Conservation (phyloP, 2,329 filamentous ascomycete species). For the Gnomoniopsis smithogilvyi region DNA sequence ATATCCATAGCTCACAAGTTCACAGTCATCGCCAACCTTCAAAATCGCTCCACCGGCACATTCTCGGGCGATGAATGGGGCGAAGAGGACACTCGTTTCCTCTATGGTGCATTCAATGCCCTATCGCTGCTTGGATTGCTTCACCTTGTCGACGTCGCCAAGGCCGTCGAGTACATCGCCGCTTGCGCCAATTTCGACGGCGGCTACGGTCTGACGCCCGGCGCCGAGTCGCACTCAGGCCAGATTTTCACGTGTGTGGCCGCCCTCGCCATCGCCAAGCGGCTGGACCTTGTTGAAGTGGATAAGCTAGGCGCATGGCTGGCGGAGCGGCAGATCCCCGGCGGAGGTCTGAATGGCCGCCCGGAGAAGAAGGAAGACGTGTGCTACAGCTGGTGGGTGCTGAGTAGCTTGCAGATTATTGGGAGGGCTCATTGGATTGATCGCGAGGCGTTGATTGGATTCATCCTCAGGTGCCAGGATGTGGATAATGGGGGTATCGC, state of each 20-base stretch:
- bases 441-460: conserved; percentile 69
- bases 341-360: conserved; percentile 86
- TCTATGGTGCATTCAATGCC: conserved; percentile 87
- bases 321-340: conserved; percentile 84
- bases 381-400: conserved; percentile 99
- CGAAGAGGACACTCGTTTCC: conserved; percentile 90
- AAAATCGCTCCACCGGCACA: conserved; percentile 77
- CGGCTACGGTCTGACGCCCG: conserved; percentile 84
- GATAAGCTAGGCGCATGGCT: conserved; percentile 87
- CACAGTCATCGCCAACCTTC: conserved; percentile 73
- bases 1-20: conserved; percentile 19
- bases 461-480: conserved; percentile 90
- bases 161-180: conserved; percentile 75
- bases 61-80: conserved; percentile 97
- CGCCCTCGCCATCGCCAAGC: conserved; percentile 77
- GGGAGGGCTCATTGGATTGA: conserved; percentile 91
- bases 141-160: conserved; percentile 71
- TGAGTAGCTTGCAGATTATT: conserved; percentile 89
- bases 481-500: conserved; percentile 78
- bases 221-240: conserved; percentile 90
- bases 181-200: conserved; percentile 92
- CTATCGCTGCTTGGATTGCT: conserved; percentile 78
- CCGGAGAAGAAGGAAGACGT: conserved; percentile 96
- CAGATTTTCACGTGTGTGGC: conserved; percentile 95
- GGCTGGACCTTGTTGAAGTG: conserved; percentile 76